These are phyloP conservation scores for Botrytis medusae DNA, from an alignment of 2,329 filamentous ascomycete genomes.

Conservation along the genomic window DNA sequence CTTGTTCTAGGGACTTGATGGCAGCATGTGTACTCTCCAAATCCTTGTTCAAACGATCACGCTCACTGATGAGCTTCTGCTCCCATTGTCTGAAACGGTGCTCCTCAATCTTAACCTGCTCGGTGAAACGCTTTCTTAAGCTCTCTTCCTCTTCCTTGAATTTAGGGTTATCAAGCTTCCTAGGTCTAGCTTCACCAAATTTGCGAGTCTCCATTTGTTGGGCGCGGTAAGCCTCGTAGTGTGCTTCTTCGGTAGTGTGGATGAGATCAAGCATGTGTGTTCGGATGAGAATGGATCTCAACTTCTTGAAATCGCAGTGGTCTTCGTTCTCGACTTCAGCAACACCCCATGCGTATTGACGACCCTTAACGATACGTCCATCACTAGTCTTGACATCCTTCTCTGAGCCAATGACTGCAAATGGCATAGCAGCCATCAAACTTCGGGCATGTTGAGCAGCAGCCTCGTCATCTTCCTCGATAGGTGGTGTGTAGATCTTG, in stretches of 20 bases:
- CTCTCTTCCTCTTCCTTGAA: conserved; percentile 99
- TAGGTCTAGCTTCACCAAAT: conserved; percentile 93
- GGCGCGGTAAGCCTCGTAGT: conserved; percentile 98
- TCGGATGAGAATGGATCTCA: conserved; percentile 96
- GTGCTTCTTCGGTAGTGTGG: conserved; percentile 97
- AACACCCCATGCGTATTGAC: conserved; percentile 99
- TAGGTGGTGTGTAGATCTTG: conserved; percentile 97
- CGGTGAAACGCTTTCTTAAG: conserved; percentile 96
- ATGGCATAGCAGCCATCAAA: conserved; percentile 96
- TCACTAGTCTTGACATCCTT: conserved; percentile 98
- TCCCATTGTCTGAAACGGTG: conserved; percentile 99
- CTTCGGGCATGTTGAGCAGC: conserved; percentile 92
- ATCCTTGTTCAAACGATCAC: conserved; percentile 99
- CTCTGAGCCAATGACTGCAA: conserved; percentile 97
- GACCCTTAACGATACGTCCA: conserved; percentile 95
- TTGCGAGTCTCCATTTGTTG: conserved; percentile 99
- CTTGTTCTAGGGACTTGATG: conserved; percentile 87
- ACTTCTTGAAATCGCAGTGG: conserved; percentile 99
- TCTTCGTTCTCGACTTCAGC: conserved; percentile 99
- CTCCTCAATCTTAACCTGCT: conserved; percentile 99
- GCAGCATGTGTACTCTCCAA: conserved; percentile 94
- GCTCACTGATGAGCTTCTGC: conserved; percentile 98
- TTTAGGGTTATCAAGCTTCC: conserved; percentile 99
- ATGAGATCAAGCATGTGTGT: conserved; percentile 99
- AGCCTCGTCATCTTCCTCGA: conserved; percentile 97